These are phyloP conservation scores for Starmerella kuoi DNA, from an alignment of 805 yeast species.

Conservation along the genomic window DNA sequence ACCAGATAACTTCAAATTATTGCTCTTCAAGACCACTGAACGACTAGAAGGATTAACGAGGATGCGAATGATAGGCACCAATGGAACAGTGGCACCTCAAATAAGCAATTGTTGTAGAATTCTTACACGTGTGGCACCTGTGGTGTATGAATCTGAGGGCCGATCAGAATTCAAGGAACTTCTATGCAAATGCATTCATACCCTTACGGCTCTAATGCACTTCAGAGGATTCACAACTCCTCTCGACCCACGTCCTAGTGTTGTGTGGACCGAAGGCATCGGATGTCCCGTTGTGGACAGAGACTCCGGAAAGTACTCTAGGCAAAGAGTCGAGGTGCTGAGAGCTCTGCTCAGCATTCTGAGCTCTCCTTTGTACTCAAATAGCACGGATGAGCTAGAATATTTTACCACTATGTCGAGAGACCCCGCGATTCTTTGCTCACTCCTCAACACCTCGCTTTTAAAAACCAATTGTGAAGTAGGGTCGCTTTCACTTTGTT, in stretches of 20 bases:
- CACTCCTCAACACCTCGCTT: slow-evolving; percentile 50
- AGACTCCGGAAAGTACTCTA: slow-evolving; percentile 33
- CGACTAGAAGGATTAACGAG: slow-evolving; percentile 28
- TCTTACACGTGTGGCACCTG: slow-evolving; percentile 54
- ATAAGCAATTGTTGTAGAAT: slow-evolving; percentile 52
- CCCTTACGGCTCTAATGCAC: slow-evolving; percentile 40
- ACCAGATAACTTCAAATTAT: slow-evolving; percentile 42
- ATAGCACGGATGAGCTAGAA: slow-evolving; percentile 40
- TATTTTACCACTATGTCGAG: slow-evolving; percentile 45
- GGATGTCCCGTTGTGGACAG: slow-evolving; percentile 34
- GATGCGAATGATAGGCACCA: slow-evolving; percentile 24
- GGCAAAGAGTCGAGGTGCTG: slow-evolving; percentile 56
- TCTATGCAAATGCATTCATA: slow-evolving; percentile 28
- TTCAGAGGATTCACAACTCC: slow-evolving; percentile 45
- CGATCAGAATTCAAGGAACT: neutral
- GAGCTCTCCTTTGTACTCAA: slow-evolving; percentile 49
- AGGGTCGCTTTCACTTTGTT: slow-evolving; percentile 47
- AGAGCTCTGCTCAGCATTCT: slow-evolving; percentile 47
- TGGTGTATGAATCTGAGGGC: slow-evolving; percentile 40
- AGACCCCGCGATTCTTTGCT: slow-evolving; percentile 45
- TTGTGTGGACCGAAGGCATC: slow-evolving; percentile 74
- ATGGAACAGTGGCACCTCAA: slow-evolving; percentile 26
- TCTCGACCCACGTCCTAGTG: slow-evolving; percentile 1
- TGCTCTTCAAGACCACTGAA: slow-evolving; percentile 35
- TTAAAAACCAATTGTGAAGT: slow-evolving; percentile 27